Evolutionary conservation across 2,329 filamentous ascomycete genomes (phyloP), one percentile per base, ranked within the genome.

Genomic region (Alternaria conjuncta): DNA sequence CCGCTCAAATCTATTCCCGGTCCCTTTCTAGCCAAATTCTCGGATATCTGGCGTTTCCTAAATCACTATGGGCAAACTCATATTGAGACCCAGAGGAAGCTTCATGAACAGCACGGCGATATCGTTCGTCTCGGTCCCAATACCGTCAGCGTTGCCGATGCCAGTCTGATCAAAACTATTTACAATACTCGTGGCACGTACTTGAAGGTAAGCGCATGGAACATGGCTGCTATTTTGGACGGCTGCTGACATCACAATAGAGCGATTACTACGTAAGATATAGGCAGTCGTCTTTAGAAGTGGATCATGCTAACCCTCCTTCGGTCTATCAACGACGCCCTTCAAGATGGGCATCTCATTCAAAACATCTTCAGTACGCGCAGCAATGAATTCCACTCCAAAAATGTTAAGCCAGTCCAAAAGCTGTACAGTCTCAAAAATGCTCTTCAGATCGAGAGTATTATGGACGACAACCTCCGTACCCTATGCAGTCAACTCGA

Each of bases 351-450:
- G 6, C 72, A 75, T 49, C 57, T 76, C 49, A 70, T 78, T 23
- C 69, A 71, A 21, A 78, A 78, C 41, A 63, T 78, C 21, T 78
- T 78, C 63, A 74, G 73, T 57, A 78, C 75, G 3, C 70, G 75
- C 30, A 72, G 69, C 66, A 77, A 77, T 64, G 69, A 71, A 15
- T 75, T 71, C 11, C 75, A 78, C 41, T 57, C 70, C 15, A 70
- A 62, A 20, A 57, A 58, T 15, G 51, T 77, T 57, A 73, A 65
- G 18, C 76, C 76, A 9, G 56, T 78, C 1, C 74, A 76, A 60
- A 77, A 76, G 62, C 65, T 78, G 12, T 77, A 75, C 63, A 72
- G 63, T 20, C 60, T 75, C 10, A 68, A 72, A 20, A 71, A 61
- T 18, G 67, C 75, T 4, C 51, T 71, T 4, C 69, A 78, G 36